Conservation (phyloP, 2,329 filamentous ascomycete genomes). For the Sclerotinia trifoliorum region DNA sequence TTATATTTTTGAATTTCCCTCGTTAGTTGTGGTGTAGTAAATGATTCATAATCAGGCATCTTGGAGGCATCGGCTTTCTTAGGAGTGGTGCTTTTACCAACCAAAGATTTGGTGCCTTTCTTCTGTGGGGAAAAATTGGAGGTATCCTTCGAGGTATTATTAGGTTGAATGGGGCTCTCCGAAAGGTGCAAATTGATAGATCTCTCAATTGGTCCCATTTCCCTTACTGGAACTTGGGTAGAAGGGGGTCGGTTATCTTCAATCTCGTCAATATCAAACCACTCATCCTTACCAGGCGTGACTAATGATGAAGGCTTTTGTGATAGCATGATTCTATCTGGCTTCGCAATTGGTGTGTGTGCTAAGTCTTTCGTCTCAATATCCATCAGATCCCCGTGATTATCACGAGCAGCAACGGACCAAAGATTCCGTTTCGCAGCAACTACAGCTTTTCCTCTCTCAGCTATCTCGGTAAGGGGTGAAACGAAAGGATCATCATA, state of each 20-base stretch:
- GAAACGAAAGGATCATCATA: conserved; percentile 42
- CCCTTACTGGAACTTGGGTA: conserved; percentile 16
- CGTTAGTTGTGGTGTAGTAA: conserved; percentile 61
- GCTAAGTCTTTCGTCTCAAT: conserved; percentile 55
- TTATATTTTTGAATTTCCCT: conserved; percentile 63
- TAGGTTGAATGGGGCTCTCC: conserved; percentile 24
- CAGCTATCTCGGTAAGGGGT: conserved; percentile 23
- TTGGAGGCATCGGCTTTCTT: background rate
- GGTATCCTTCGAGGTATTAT: background rate
- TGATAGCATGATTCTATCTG: conserved; percentile 16
- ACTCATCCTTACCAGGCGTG: conserved; percentile 25
- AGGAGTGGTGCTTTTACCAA: conserved; percentile 22
- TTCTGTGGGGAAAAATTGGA: background rate
- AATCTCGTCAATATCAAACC: conserved; percentile 35
- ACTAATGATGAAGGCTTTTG: background rate
- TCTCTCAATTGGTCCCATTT: conserved; percentile 25
- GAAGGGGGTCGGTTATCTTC: conserved; percentile 14
- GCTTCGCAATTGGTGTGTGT: conserved; percentile 37
- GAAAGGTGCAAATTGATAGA: conserved; percentile 26
- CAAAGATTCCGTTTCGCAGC: conserved; percentile 54
- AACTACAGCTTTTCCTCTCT: conserved; percentile 18
- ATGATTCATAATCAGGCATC: conserved; percentile 58
- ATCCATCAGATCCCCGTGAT: conserved; percentile 62
- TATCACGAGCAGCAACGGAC: conserved; percentile 67
- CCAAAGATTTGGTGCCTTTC: conserved; percentile 15